Evolutionary conservation across 129 eudicot genomes (phyloP).

Genomic region (Solidago caesia): DNA sequence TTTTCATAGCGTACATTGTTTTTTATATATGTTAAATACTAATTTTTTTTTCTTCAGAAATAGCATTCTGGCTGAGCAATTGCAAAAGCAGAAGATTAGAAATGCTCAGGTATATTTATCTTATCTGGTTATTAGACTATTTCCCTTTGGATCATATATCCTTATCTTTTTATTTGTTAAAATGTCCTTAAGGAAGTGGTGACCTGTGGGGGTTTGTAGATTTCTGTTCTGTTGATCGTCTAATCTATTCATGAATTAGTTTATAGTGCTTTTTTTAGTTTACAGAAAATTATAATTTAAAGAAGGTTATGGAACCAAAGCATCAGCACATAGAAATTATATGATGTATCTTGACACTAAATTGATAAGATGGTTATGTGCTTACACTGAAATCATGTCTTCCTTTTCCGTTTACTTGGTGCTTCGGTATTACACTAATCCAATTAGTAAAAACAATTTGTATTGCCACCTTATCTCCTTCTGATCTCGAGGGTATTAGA

Average conservation of each 20-base stretch:
- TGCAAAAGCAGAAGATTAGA: slow-evolving; percentile 67
- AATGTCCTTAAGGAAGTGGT: background rate
- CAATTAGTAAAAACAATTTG: background rate
- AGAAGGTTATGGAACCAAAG: background rate
- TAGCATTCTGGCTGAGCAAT: slow-evolving; percentile 69
- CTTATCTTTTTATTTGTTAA: background rate
- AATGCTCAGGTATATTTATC: slow-evolving; percentile 25
- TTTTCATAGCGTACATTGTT: background rate
- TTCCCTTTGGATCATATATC: background rate
- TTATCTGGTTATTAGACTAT: background rate
- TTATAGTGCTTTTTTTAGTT: background rate
- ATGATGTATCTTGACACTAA: background rate
- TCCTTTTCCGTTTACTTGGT: background rate
- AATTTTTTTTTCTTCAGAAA: slow-evolving; percentile 39
- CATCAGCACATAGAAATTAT: background rate
- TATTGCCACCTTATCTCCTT: background rate
- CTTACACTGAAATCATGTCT: background rate
- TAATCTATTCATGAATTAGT: background rate
- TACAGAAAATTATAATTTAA: background rate
- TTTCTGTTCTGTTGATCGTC: background rate
- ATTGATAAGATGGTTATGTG: background rate
- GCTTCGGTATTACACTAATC: background rate
- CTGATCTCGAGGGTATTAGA: background rate
- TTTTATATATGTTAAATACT: background rate
- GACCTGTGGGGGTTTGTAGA: background rate